phyloP scores from a whole-genome alignment of 192 early-diverging fungal species.

The Neocallimastix lanati region DNA sequence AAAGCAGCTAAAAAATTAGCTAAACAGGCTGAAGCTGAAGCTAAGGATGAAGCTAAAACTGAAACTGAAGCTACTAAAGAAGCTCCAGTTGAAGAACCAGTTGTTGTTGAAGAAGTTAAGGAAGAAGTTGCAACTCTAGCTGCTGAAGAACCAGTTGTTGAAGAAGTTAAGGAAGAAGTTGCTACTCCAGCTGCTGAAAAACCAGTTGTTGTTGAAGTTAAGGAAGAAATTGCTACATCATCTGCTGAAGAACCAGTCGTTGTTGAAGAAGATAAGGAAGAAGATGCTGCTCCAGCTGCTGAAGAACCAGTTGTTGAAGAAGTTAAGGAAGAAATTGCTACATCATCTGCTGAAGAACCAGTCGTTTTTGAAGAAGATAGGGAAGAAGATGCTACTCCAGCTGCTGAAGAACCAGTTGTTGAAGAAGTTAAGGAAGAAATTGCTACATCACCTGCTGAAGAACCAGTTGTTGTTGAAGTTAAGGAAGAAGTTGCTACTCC shows the following conservation, averaged over 20 bases:
- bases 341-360: neutral
- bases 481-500: too few species aligned
- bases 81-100: too few species aligned
- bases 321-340: too few species aligned
- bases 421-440: too few species aligned
- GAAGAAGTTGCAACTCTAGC: too few species aligned
- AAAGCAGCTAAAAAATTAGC: neutral
- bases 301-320: neutral
- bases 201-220: neutral
- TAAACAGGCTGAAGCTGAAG: neutral
- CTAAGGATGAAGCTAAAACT: neutral
- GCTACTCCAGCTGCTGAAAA: neutral
- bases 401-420: too few species aligned
- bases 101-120: too few species aligned
- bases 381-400: neutral
- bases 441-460: too few species aligned
- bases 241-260: neutral
- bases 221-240: neutral
- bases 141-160: too few species aligned
- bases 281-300: neutral
- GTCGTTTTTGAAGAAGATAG: neutral
- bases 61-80: neutral
- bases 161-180: too few species aligned
- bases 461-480: too few species aligned
- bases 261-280: neutral